A percentile compares a stretch with the other conserved stretches of the same genome.
phyloP scores from a whole-genome alignment of 129 eudicot genomes.

The Silybum marianum region DNA sequence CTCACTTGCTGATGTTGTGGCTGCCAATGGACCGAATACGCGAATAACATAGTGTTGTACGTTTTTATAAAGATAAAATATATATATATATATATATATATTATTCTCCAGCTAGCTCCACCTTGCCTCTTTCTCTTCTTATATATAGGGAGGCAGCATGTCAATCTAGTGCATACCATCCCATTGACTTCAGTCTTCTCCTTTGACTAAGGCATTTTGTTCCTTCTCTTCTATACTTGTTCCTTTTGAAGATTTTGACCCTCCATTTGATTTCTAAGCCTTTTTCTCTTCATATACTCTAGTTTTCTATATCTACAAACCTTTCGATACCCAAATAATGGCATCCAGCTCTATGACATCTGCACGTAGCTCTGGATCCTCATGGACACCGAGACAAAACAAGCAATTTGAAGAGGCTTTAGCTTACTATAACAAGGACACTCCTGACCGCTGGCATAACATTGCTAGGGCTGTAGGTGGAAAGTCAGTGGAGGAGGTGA shows the following conservation, averaged over 20 bases:
- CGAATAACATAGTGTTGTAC: constrained; percentile 45
- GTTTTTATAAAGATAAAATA: constrained; percentile 18
- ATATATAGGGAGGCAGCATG: constrained; percentile 47
- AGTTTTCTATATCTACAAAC: constrained; percentile 9
- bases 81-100: too few species aligned
- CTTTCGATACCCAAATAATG: constrained; percentile 36
- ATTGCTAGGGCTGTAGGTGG: constrained; percentile 70
- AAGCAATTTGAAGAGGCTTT: constrained; percentile 88
- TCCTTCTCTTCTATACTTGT: not conserved
- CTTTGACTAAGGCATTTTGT: constrained; percentile 31
- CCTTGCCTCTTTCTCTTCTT: constrained; percentile 39
- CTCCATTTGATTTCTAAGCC: constrained; percentile 24
- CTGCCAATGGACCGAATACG: constrained; percentile 48
- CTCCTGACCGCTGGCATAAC: constrained; percentile 81
- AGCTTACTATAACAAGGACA: constrained; percentile 72
- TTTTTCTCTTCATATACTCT: too few species aligned
- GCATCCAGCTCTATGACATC: constrained; percentile 66
- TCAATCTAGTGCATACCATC: constrained; percentile 43
- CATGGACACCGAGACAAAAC: constrained; percentile 77
- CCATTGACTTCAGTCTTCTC: constrained; percentile 50
- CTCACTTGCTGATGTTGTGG: constrained; percentile 28
- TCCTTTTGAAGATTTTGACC: constrained; percentile 13
- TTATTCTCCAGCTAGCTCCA: constrained; percentile 65
- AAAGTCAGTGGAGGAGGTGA: constrained; percentile 79
- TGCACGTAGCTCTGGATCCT: constrained; percentile 48